Percentiles rank a stretch among this genome's conserved stretches.
phyloP scores from a whole-genome alignment of 306 rosid species.

The Acacia crassicarpa region DNA sequence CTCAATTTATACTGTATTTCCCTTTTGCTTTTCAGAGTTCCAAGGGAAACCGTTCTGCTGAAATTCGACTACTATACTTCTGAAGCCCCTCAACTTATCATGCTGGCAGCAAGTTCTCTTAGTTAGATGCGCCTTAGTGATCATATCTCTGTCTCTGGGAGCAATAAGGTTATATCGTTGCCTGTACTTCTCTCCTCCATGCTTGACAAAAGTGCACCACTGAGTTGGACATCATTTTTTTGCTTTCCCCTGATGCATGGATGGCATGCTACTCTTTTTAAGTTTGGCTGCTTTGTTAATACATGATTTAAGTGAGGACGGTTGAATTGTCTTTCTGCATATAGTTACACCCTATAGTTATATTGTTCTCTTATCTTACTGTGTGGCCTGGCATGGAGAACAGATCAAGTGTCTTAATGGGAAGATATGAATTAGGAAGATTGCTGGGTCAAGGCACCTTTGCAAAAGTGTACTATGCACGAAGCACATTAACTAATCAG shows the following conservation, averaged over 20 bases:
- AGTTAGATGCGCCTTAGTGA: conserved; percentile 50
- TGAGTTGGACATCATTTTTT: conserved; percentile 29
- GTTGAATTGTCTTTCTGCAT: conserved; percentile 48
- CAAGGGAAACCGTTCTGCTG: conserved; percentile 2
- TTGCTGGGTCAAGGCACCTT: conserved; percentile 82
- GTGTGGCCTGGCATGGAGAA: conserved; percentile 59
- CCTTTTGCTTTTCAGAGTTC: conserved; percentile 29
- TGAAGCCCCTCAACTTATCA: conserved; percentile 23
- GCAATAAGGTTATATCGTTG: conserved; percentile 39
- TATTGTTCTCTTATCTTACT: conserved; percentile 21
- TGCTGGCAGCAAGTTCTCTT: conserved; percentile 19
- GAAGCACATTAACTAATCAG: conserved; percentile 61
- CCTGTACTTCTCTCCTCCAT: conserved; percentile 30
- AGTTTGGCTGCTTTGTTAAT: conserved; percentile 45
- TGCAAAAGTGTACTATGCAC: conserved; percentile 83
- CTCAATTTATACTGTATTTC: background rate
- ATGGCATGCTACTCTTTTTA: conserved; percentile 38
- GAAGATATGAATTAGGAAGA: conserved; percentile 77
- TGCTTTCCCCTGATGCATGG: conserved; percentile 38
- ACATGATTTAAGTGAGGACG: conserved; percentile 53
- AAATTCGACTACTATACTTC: conserved; percentile 25
- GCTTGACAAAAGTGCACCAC: conserved; percentile 33
- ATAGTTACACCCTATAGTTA: conserved; percentile 28
- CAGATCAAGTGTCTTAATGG: conserved; percentile 50
- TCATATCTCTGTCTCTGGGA: conserved; percentile 34